Percentiles rank a stretch among this genome's conserved stretches.
Conservation (phyloP, 1,139 yeast genomes). For the Saccharomycopsis hybrid region DNA sequence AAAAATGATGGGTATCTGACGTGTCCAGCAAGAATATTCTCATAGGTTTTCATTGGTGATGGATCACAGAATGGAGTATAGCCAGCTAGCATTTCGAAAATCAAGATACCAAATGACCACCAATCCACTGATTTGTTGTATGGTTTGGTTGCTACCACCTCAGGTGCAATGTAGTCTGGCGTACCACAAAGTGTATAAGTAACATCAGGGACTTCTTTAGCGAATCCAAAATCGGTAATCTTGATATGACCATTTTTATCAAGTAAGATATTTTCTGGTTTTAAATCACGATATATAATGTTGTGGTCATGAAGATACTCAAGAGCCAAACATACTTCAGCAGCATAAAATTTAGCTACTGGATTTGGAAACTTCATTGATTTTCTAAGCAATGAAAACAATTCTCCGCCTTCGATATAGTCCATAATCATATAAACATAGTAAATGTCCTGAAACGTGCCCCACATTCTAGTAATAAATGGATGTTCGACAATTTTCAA, state of each 20-base stretch:
- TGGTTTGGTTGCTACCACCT: conserved; percentile 92
- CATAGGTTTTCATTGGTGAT: conserved; percentile 95
- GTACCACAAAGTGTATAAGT: conserved; percentile 97
- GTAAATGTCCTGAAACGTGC: conserved; percentile 86
- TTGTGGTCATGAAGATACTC: conserved; percentile 87
- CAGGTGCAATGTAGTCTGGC: conserved; percentile 97
- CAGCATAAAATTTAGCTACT: conserved; percentile 95
- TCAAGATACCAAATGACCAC: conserved; percentile 95
- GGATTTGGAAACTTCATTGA: conserved; percentile 94
- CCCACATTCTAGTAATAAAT: conserved; percentile 93
- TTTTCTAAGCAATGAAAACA: conserved; percentile 78
- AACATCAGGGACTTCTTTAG: conserved; percentile 88
- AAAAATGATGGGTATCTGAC: conserved; percentile 82
- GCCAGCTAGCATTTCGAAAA: conserved; percentile 96
- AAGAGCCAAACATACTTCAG: conserved; percentile 86
- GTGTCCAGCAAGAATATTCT: conserved; percentile 81
- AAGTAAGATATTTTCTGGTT: conserved; percentile 89
- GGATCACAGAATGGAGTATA: conserved; percentile 96
- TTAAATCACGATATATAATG: conserved; percentile 89
- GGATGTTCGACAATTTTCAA: conserved; percentile 89
- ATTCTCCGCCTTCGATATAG: conserved; percentile 94
- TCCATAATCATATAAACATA: conserved; percentile 96
- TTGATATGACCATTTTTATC: conserved; percentile 93
- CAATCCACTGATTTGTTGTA: conserved; percentile 96
- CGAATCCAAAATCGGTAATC: conserved; percentile 93